A percentile compares a stretch with the other conserved stretches of the same genome.
Conservation (phyloP, 2,329 filamentous ascomycete species). For the Pseudocercospora macadamiae region DNA sequence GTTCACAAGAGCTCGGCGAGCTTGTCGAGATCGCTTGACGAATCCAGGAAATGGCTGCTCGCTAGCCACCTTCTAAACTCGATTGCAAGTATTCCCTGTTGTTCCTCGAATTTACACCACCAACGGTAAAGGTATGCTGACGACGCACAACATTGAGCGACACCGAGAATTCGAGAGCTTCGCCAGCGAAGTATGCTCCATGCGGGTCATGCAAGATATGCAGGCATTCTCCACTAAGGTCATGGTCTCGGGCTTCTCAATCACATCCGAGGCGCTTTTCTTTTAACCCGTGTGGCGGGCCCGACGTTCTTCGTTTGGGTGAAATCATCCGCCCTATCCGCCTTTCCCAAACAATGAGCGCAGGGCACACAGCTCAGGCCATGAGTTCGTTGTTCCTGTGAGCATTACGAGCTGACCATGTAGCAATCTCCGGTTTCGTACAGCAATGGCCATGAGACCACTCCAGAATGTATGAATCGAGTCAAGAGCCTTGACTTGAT, state of each 20-base stretch:
- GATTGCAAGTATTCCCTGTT: no score
- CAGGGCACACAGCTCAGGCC: not conserved
- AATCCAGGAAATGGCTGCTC: not conserved
- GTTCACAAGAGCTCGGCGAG: not conserved
- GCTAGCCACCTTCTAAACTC: not conserved
- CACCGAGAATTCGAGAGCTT: no score
- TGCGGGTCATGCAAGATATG: no score
- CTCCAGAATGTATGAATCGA: no score
- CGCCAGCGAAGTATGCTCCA: no score
- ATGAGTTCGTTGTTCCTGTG: not conserved
- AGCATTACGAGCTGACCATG: not conserved
- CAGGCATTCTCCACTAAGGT: not conserved
- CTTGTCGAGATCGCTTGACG: not conserved
- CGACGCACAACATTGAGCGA: no score
- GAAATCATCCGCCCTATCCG: not conserved
- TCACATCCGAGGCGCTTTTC: not conserved
- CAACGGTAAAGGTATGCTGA: no score
- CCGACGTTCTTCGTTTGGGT: not conserved
- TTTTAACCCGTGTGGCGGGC: not conserved
- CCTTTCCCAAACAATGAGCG: not conserved
- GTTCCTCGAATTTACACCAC: no score
- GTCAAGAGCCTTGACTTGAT: no score
- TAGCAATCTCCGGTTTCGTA: not conserved
- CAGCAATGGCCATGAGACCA: not conserved
- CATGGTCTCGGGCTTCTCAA: not conserved